phyloP scores from a whole-genome alignment of 2,329 filamentous ascomycete species.

The Juglanconis oblonga region DNA sequence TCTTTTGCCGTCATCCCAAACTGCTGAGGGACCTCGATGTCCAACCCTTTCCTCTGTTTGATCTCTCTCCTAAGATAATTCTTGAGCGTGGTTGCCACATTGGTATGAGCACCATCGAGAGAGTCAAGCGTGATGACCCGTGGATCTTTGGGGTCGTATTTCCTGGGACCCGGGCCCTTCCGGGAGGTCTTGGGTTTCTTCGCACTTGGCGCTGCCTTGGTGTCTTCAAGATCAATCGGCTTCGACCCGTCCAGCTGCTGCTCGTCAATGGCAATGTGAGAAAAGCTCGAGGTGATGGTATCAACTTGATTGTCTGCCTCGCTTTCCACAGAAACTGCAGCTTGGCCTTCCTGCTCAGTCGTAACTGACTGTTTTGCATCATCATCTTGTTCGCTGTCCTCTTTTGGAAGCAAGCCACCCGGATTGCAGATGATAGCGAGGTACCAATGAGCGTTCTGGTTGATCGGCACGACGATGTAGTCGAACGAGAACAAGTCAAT shows the following conservation, averaged over 20 bases:
- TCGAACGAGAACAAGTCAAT: slow-evolving; percentile 82
- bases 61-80: slow-evolving; percentile 77
- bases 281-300: slow-evolving; percentile 4
- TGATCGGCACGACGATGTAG: slow-evolving; percentile 89
- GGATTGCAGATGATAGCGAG: slow-evolving; percentile 93
- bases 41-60: slow-evolving; percentile 51
- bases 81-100: slow-evolving; percentile 66
- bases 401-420: slow-evolving; percentile 50
- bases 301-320: slow-evolving; percentile 13
- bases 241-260: neutral
- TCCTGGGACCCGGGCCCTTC: slow-evolving; percentile 31
- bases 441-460: slow-evolving; percentile 88
- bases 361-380: neutral
- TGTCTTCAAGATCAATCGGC: neutral
- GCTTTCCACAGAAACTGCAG: neutral
- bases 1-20: slow-evolving; percentile 65
- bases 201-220: neutral
- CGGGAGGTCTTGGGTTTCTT: slow-evolving; percentile 25
- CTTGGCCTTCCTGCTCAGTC: neutral
- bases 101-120: slow-evolving; percentile 61
- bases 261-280: slow-evolving; percentile 6
- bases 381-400: neutral
- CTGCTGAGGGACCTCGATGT: slow-evolving; percentile 34
- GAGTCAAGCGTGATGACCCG: slow-evolving; percentile 88
- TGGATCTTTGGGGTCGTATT: slow-evolving; percentile 52